phyloP scores from a whole-genome alignment of 139 green algal species.

The Chlamydomonas sphaeroides region DNA sequence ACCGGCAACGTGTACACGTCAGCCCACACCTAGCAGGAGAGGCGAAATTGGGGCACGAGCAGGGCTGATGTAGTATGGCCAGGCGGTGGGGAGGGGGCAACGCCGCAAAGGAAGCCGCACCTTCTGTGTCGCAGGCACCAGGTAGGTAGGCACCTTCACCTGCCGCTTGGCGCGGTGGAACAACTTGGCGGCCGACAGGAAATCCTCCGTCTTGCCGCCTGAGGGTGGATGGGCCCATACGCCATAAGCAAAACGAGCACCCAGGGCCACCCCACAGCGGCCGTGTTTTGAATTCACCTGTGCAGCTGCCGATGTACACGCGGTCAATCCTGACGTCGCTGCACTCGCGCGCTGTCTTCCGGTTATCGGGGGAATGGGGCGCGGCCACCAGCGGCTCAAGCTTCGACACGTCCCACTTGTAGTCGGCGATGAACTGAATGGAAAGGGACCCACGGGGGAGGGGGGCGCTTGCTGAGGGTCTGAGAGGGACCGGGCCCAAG shows the following conservation, averaged over 20 bases:
- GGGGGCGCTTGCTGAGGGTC: too few relatives aligned
- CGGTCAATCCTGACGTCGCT: slow-evolving; percentile 89
- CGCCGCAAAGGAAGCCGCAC: too few relatives aligned
- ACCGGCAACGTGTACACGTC: slow-evolving; percentile 93
- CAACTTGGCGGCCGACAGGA: slow-evolving; percentile 89
- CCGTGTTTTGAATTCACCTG: too few relatives aligned
- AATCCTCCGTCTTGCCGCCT: slow-evolving; percentile 97
- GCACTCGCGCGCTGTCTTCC: slow-evolving; percentile 90
- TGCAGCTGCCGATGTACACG: slow-evolving; percentile 94
- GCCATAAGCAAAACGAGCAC: too few relatives aligned
- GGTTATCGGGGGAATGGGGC: slow-evolving; percentile 96
- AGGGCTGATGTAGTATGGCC: too few relatives aligned
- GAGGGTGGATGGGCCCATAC: slow-evolving; percentile 17
- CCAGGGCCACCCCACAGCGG: too few relatives aligned
- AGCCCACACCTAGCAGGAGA: slow-evolving; percentile 82
- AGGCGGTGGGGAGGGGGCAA: too few relatives aligned
- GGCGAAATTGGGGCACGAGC: neutral
- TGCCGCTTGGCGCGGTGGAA: slow-evolving; percentile 81
- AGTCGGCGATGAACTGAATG: slow-evolving; percentile 44
- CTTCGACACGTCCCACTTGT: slow-evolving; percentile 92
- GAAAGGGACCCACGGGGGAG: neutral
- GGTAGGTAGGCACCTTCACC: slow-evolving; percentile 95
- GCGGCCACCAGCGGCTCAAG: slow-evolving; percentile 94
- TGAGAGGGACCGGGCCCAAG: too few relatives aligned
- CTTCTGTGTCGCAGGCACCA: slow-evolving; percentile 97